Conservation (phyloP, 208 protist species). For the Herpetomonas tarakana region DNA sequence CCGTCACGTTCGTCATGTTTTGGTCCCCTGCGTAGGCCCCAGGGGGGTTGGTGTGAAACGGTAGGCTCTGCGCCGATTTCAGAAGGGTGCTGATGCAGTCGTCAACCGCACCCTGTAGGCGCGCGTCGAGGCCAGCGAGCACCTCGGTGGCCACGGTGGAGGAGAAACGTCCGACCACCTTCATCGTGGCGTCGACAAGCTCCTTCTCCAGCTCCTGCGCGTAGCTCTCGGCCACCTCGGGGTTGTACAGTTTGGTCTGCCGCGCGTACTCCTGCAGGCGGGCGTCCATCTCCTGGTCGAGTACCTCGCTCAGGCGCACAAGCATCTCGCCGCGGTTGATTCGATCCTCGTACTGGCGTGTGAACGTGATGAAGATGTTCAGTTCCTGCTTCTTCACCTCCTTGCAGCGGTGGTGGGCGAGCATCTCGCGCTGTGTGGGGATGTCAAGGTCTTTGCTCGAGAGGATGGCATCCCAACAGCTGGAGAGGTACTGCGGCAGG, state of each 20-base stretch:
- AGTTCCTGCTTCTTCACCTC: conserved; percentile 72
- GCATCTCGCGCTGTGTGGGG: conserved; percentile 95
- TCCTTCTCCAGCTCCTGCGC: conserved; percentile 46
- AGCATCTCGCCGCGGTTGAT: conserved; percentile 65
- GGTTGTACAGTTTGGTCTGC: conserved; percentile 70
- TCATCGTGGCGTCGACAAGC: conserved; percentile 40
- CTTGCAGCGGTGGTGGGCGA: conserved; percentile 93
- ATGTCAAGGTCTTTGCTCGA: conserved; percentile 96
- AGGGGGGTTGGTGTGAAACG: conserved; percentile 21
- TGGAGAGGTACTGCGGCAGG: conserved; percentile 76
- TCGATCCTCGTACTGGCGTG: conserved; percentile 44
- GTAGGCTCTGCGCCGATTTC: conserved; percentile 47
- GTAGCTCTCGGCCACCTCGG: conserved; percentile 36
- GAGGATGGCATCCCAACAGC: conserved; percentile 92
- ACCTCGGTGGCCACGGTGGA: conserved; percentile 50
- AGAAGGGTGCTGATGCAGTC: conserved; percentile 43
- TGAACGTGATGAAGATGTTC: conserved; percentile 40
- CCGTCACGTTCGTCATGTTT: conserved; percentile 6
- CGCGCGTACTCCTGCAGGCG: conserved; percentile 35
- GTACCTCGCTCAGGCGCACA: conserved; percentile 37
- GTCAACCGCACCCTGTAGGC: conserved; percentile 49
- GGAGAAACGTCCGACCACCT: conserved; percentile 53
- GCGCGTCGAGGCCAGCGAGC: conserved; percentile 38
- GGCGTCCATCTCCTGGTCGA: conserved; percentile 57
- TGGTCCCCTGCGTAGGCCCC: conserved; percentile 2